These are phyloP conservation scores for Mytilinidion resinicola DNA, from an alignment of 495 filamentous ascomycete species.

Conservation along the genomic window DNA sequence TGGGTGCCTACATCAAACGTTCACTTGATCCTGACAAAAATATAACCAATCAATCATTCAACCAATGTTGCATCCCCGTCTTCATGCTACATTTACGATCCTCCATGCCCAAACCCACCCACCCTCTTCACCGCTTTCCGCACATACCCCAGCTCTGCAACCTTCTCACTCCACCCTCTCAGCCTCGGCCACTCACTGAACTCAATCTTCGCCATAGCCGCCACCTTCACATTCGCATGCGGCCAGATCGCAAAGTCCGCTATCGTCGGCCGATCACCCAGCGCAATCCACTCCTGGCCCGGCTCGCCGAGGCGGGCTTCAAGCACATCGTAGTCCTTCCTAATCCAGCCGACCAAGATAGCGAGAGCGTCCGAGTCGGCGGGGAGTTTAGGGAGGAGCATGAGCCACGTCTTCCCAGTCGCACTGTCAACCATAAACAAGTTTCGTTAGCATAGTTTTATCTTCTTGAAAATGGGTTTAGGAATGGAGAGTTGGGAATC, in stretches of 20 bases:
- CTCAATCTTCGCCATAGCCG: slow-evolving; percentile 7
- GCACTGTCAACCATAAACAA: not conserved
- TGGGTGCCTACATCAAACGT: not conserved
- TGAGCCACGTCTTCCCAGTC: slow-evolving; percentile 14
- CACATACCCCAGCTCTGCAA: not conserved
- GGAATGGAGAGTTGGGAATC: not conserved
- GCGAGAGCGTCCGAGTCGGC: not conserved
- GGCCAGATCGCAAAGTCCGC: slow-evolving; percentile 15
- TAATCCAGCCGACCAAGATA: slow-evolving; percentile 1
- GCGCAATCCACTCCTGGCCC: slow-evolving; percentile 8
- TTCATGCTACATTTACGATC: not conserved
- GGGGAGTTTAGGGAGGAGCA: not conserved
- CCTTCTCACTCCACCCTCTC: slow-evolving; percentile 9
- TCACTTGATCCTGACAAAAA: not conserved
- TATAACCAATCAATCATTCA: not conserved
- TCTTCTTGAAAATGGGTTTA: too few relatives aligned
- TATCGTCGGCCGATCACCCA: slow-evolving; percentile 11
- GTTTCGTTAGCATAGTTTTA: not conserved
- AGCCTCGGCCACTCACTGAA: slow-evolving; percentile 7
- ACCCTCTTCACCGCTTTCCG: not conserved
- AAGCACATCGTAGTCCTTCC: slow-evolving; percentile 8
- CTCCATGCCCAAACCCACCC: slow-evolving; percentile 1
- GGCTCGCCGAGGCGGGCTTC: slow-evolving; percentile 4
- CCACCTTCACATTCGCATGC: slow-evolving; percentile 13
- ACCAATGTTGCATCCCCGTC: not conserved